Conservation (phyloP, 2,329 filamentous ascomycete species). For the Dendrostoma leiphaemia region DNA sequence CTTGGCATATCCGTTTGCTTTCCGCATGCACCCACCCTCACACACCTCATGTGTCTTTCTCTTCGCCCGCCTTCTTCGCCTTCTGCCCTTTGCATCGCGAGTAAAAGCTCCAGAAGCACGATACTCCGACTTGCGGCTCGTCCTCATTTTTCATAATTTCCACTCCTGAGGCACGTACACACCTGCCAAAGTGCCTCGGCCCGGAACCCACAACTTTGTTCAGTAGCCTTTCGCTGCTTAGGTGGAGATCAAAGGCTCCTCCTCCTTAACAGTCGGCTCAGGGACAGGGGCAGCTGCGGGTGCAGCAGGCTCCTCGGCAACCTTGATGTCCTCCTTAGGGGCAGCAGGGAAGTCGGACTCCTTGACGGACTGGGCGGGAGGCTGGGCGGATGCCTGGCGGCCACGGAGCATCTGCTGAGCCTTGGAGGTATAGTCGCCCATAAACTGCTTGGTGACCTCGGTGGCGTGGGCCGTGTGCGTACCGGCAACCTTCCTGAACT, state of each 20-base stretch:
- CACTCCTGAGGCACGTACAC: too few relatives aligned
- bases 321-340: slow-evolving; percentile 36
- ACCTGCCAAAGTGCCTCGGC: too few relatives aligned
- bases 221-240: slow-evolving; percentile 22
- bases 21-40: neutral
- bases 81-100: neutral
- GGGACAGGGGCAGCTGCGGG: too few relatives aligned
- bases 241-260: slow-evolving; percentile 32
- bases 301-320: slow-evolving; percentile 20
- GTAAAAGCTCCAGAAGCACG: too few relatives aligned
- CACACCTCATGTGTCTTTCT: too few relatives aligned
- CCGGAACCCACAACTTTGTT: neutral
- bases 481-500: slow-evolving; percentile 59
- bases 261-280: slow-evolving; percentile 30
- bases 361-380: slow-evolving; percentile 32
- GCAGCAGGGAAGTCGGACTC: slow-evolving; percentile 49
- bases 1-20: neutral
- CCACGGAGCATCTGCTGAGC: slow-evolving; percentile 62
- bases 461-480: slow-evolving; percentile 64
- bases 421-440: slow-evolving; percentile 67
- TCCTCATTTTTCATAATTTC: too few relatives aligned
- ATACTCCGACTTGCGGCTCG: too few relatives aligned
- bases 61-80: neutral
- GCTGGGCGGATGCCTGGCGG: slow-evolving; percentile 35
- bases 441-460: slow-evolving; percentile 64